Evolutionary conservation across 805 yeast genomes (phyloP).

Genomic region (Ogataea ganodermae): DNA sequence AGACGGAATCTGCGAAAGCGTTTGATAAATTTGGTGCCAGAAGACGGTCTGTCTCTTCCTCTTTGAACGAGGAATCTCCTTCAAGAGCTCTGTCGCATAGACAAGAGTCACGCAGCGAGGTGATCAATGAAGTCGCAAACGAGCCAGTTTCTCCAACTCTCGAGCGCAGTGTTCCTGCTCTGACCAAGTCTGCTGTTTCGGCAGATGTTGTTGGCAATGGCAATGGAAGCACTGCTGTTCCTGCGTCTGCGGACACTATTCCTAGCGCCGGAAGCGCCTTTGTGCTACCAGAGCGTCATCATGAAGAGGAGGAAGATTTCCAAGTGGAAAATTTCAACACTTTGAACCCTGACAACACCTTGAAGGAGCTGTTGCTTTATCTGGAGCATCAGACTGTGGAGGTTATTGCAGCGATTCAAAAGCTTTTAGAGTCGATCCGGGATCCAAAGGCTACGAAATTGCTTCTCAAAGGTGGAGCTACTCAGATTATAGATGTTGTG

Average conservation of each 20-base stretch:
- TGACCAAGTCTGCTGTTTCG: constrained; percentile 4
- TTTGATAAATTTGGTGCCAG: constrained; percentile 36
- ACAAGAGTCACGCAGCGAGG: constrained; percentile 1
- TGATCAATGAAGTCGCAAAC: background rate
- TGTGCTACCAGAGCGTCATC: constrained; percentile 15
- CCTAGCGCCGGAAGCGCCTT: constrained; percentile 29
- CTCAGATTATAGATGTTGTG: constrained; percentile 76
- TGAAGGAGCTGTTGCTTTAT: constrained; percentile 78
- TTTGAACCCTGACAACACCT: constrained; percentile 84
- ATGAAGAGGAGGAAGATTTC: constrained; percentile 39
- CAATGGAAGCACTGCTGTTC: constrained; percentile 2
- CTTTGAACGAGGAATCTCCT: constrained; percentile 6
- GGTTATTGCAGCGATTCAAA: constrained; percentile 87
- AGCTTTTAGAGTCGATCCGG: constrained; percentile 73
- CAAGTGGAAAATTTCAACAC: constrained; percentile 77
- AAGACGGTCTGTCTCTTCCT: constrained; percentile 19
- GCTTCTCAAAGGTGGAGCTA: constrained; percentile 68
- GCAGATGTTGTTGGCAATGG: background rate
- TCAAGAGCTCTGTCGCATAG: background rate
- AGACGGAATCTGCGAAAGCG: constrained; percentile 21
- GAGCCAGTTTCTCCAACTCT: background rate
- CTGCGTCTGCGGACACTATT: constrained; percentile 19
- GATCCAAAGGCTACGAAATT: constrained; percentile 76
- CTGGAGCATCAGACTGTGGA: constrained; percentile 92
- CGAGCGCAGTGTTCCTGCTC: background rate